A percentile compares a stretch with the other conserved stretches of the same genome.
These are phyloP conservation scores for Rhypophila decipiens DNA, from an alignment of 495 filamentous ascomycete species.

Conservation along the genomic window DNA sequence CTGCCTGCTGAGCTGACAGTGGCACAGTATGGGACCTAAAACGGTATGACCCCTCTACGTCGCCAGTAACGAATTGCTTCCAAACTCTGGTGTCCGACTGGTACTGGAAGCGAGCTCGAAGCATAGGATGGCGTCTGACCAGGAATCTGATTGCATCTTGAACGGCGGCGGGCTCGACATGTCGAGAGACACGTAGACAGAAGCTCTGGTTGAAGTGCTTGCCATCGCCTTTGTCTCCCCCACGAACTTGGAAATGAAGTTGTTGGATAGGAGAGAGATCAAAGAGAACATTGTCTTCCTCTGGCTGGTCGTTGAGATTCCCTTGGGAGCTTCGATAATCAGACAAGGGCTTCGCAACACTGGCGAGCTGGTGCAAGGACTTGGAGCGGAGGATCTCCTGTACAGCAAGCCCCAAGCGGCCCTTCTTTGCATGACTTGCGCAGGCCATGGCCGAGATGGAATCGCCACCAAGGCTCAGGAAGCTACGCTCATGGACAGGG, in stretches of 20 bases:
- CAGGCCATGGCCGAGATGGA: conserved; percentile 57
- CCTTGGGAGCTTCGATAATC: conserved; percentile 3
- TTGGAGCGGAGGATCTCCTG: conserved; percentile 44
- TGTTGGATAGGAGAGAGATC: conserved; percentile 54
- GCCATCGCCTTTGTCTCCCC: conserved; percentile 37
- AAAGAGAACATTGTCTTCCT: conserved; percentile 4
- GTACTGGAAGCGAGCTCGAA: conserved; percentile 47
- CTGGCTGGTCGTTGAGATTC: not conserved
- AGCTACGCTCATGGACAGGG: conserved; percentile 38
- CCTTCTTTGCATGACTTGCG: conserved; percentile 18
- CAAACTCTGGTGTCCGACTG: conserved; percentile 9
- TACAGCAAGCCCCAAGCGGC: conserved; percentile 7
- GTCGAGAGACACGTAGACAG: conserved; percentile 40
- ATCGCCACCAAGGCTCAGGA: conserved; percentile 57
- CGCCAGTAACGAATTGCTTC: conserved; percentile 16
- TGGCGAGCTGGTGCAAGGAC: conserved; percentile 24
- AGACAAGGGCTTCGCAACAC: conserved; percentile 2
- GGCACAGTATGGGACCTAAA: conserved; percentile 7
- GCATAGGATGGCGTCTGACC: conserved; percentile 54
- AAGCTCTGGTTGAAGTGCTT: conserved; percentile 61
- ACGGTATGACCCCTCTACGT: conserved; percentile 12
- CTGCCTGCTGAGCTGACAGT: not conserved
- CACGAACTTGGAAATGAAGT: conserved; percentile 45
- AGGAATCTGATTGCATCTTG: conserved; percentile 40
- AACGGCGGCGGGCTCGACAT: conserved; percentile 31